Base-by-base conservation (phyloP, 108 stramenopile species). In the Nitzschia palea region DNA sequence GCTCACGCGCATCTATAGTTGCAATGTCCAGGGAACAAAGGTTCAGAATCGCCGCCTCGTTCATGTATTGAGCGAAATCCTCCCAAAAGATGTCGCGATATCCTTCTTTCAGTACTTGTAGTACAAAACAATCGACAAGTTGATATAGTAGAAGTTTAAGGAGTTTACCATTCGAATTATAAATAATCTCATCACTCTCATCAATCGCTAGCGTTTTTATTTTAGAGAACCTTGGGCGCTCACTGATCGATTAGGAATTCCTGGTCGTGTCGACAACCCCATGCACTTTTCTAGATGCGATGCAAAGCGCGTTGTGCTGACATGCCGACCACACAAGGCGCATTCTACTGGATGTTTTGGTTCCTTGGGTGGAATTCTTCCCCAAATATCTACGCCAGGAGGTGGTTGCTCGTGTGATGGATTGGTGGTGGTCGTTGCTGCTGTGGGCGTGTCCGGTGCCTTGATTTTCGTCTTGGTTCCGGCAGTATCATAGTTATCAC, bases 251-350 rank as follows among this genome's bases (percentile, higher is more conserved):
- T 40, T 60, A 1, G 40, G 23, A 40, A 60, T 23, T 34, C 59
- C 59, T 40, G 59, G 59, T 18, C 59, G 59, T n/a, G 65, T 76
- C 20, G 74, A 76, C 18, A 76, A 56, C 2, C 74, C 74, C 74
- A 76, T 68, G 55, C 74, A 76, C 42, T 76, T 76, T 14, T 76
- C 74, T 54, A 76, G 55, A 36, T 76, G 74, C 23, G 50, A 44
- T 22, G 74, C 74, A 68, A 76, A 76, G 32, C 74, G 60, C 30
- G 47, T 44, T 4, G 74, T 58, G 44, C 74, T 76, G 1, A 76
- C 33, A 33, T 55, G 67, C 57, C 74, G 43, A 23, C 74, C 62
- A 33, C 74, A 76, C 32, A 76, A 30, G 31, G 44, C 36, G 28
- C 74, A 76, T 47, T 59, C 52, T 6, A 55, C 34, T n/a, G 54